These are phyloP conservation scores for Diaporthe humulicola DNA, from an alignment of 2,329 filamentous ascomycete genomes.

Conservation along the genomic window DNA sequence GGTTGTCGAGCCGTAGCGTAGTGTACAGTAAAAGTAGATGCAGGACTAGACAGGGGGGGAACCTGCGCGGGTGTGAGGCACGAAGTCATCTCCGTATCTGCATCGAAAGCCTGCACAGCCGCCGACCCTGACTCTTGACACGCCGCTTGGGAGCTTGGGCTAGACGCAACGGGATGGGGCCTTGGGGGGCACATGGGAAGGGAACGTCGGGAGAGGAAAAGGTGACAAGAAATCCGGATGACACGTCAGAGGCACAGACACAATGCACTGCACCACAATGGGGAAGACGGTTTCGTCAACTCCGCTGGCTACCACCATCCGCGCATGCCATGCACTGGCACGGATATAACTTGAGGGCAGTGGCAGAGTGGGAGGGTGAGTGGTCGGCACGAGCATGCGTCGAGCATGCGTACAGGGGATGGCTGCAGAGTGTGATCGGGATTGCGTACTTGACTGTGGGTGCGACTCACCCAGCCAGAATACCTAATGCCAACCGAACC, in stretches of 20 bases:
- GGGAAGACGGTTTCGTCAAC: constrained; percentile 29
- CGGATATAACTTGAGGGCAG: constrained; percentile 33
- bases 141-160: constrained; percentile 20
- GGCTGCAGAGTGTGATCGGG: constrained; percentile 40
- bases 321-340: constrained; percentile 33
- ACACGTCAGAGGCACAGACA: constrained; percentile 48
- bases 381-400: constrained; percentile 26
- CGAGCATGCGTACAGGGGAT: constrained; percentile 29
- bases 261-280: constrained; percentile 31
- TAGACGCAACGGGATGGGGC: constrained; percentile 23
- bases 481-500: constrained; percentile 3
- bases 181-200: constrained; percentile 15
- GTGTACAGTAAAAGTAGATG: constrained; percentile 6
- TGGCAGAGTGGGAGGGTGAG: constrained; percentile 22
- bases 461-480: constrained; percentile 34
- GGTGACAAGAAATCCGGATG: constrained; percentile 36
- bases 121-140: constrained; percentile 29
- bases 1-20: constrained; percentile 14
- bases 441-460: constrained; percentile 30
- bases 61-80: constrained; percentile 38
- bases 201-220: constrained; percentile 4
- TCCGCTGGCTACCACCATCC: constrained; percentile 32
- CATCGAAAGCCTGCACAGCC: constrained; percentile 30
- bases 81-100: constrained; percentile 24
- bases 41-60: constrained; percentile 22